Conservation (phyloP, 805 yeast genomes). For the Lipomyces oligophaga region DNA sequence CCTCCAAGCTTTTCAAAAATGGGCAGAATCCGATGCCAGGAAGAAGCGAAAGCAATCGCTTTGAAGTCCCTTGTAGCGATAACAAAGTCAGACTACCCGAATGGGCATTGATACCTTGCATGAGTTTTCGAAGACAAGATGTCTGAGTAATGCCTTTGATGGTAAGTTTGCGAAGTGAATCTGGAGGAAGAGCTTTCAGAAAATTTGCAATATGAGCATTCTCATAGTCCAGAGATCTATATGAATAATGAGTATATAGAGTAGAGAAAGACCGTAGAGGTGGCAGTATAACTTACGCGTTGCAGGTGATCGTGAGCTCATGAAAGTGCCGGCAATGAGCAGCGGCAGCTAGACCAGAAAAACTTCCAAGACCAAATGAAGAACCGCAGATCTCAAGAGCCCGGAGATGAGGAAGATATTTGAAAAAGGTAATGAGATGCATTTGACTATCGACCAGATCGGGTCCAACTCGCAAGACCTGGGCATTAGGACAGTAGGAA, state of each 20-base stretch:
- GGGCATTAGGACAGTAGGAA: slow-evolving; percentile 9
- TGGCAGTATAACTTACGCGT: not conserved
- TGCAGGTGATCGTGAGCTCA: slow-evolving; percentile 6
- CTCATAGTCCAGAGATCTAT: slow-evolving; percentile 1
- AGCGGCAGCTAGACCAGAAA: slow-evolving; percentile 8
- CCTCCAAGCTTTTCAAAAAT: slow-evolving; percentile 1
- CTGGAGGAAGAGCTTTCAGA: slow-evolving; percentile 5
- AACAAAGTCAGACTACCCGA: slow-evolving; percentile 6
- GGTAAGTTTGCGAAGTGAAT: not conserved
- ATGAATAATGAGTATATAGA: not conserved
- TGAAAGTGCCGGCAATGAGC: slow-evolving; percentile 2
- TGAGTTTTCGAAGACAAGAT: slow-evolving; percentile 1
- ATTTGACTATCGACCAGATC: slow-evolving; percentile 10
- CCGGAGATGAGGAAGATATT: not conserved
- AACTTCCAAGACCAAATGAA: slow-evolving; percentile 9
- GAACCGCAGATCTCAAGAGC: slow-evolving; percentile 4
- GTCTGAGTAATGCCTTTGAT: slow-evolving; percentile 10
- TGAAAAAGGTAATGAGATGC: slow-evolving; percentile 8
- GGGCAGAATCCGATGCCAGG: slow-evolving; percentile 10
- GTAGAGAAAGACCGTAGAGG: not conserved
- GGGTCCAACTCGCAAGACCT: slow-evolving; percentile 2
- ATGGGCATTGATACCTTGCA: slow-evolving; percentile 6
- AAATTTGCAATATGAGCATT: slow-evolving; percentile 17
- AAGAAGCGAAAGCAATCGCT: not conserved
- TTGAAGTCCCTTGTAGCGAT: slow-evolving; percentile 3